Base-by-base conservation (phyloP, 148 eudicot genomes). In the Rhododendron molle region DNA sequence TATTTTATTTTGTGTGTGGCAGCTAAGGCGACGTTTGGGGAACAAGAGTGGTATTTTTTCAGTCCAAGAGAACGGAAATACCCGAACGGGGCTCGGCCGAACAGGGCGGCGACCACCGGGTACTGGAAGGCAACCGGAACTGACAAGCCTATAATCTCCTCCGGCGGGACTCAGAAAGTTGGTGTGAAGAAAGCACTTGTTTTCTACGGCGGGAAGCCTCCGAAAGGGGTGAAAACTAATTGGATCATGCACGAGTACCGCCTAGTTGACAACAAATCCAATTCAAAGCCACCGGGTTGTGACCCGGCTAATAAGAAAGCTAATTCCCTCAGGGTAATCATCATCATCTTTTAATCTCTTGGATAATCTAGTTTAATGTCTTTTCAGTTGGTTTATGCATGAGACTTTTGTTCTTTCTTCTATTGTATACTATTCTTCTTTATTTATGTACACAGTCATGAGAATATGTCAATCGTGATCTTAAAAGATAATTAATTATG, bases 231-330 rank as follows among this genome's bases (percentile, higher is more conserved):
- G 9, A 93, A 93, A 84, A 93, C 95, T 20, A 90, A 91, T 81
- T 93, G 95, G 94, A 92, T 93, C 73, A 93, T 93, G 95, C 95
- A 93, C 83, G 95, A 93, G 58, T 93, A 92, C 84, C 90, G 94
- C 14, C 88, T 91, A 6, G 83, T 71, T 3, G 92, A 92, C 74
- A 87, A 84, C 30, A 90, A 92, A 58, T 71, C 90, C 3, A 89
- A n/a, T 43, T 87, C 88, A 1, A 94, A 88, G 85, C 96, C 96
- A 11, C 95, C 96, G 0, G 88, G 90, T 2, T 92, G 86, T 78
- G 94, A 91, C 78, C 80, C 88, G 3, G 1, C 43, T 50, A 88
- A 87, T 78, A 94, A 90, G 65, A 92, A 91, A 76, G 92, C 85
- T 13, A 40, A 40, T 40, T 94, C 98, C 5, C 82, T 94, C 50